Evolutionary conservation across 495 filamentous ascomycete species (phyloP).

Genomic region (Hyaloscypha bicolor): DNA sequence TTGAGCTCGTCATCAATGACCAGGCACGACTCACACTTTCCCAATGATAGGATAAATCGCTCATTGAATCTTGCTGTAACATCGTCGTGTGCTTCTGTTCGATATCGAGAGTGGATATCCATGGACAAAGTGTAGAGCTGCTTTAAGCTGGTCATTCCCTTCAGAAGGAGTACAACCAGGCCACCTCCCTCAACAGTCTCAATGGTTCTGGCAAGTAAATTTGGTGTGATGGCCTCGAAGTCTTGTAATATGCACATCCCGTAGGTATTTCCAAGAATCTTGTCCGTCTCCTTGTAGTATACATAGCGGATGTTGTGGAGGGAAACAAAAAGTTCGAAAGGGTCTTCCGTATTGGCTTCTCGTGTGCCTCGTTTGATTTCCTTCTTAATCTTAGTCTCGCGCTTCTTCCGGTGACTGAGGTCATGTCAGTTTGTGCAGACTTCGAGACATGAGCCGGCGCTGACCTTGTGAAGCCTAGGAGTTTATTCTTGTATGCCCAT

Average conservation of each 20-base stretch:
- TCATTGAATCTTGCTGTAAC: slow-evolving; percentile 97
- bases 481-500: slow-evolving; percentile 99
- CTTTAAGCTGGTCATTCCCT: slow-evolving; percentile 96
- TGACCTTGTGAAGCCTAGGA: slow-evolving; percentile 83
- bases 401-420: slow-evolving; percentile 87
- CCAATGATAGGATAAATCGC: slow-evolving; percentile 92
- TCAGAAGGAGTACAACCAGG: slow-evolving; percentile 84
- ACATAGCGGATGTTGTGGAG: slow-evolving; percentile 97
- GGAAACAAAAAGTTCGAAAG: slow-evolving; percentile 97
- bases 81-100: slow-evolving; percentile 95
- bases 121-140: slow-evolving; percentile 97
- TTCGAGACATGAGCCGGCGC: background rate
- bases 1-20: slow-evolving; percentile 98
- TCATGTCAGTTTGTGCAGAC: slow-evolving; percentile 15
- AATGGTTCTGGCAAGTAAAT: slow-evolving; percentile 89
- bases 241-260: slow-evolving; percentile 99
- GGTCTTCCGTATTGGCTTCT: slow-evolving; percentile 93
- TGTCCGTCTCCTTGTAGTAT: slow-evolving; percentile 99
- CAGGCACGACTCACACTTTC: slow-evolving; percentile 90
- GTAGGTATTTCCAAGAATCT: slow-evolving; percentile 97
- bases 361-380: slow-evolving; percentile 95
- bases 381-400: slow-evolving; percentile 96
- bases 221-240: slow-evolving; percentile 97
- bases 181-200: slow-evolving; percentile 98
- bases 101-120: slow-evolving; percentile 96